Conservation (phyloP, 1,284 basidiomycete species). For the Cutaneotrichosporon mucoides region DNA sequence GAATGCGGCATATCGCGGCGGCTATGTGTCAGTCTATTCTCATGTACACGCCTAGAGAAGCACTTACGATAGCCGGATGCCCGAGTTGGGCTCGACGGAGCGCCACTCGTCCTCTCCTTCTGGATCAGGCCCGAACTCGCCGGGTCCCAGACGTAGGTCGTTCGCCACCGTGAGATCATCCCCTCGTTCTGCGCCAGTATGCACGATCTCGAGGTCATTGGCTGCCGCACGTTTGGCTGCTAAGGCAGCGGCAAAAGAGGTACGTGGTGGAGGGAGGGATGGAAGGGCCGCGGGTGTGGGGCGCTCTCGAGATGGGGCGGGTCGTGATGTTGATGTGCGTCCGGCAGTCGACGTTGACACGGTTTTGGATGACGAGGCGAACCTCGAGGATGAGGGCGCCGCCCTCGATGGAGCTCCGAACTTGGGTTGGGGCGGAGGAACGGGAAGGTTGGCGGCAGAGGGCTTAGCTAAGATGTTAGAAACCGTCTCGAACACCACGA, state of each 20-base stretch:
- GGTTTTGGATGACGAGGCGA: not conserved
- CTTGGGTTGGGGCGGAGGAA: not conserved
- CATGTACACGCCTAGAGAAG: constrained; percentile 54
- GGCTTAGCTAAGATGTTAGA: not conserved
- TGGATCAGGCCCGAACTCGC: constrained; percentile 4
- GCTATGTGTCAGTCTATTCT: constrained; percentile 48
- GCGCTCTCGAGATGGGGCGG: not conserved
- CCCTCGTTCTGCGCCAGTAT: too few relatives aligned
- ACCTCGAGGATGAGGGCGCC: too few relatives aligned
- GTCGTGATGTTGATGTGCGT: too few relatives aligned
- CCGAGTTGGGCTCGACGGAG: constrained; percentile 10
- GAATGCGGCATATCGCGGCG: constrained; percentile 69
- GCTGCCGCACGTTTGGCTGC: not conserved
- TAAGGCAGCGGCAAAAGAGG: not conserved
- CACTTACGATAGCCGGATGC: constrained; percentile 55
- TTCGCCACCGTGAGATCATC: too few relatives aligned
- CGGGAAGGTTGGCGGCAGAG: not conserved
- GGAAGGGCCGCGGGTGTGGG: not conserved
- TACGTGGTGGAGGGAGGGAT: not conserved
- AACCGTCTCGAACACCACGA: not conserved
- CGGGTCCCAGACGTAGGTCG: too few relatives aligned
- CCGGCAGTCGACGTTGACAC: not conserved
- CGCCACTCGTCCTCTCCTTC: constrained; percentile 36
- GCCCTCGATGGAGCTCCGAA: not conserved
- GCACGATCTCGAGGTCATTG: too few relatives aligned